Base-by-base conservation (phyloP, 768 basidiomycete genomes). In the Crucibulum laeve region DNA sequence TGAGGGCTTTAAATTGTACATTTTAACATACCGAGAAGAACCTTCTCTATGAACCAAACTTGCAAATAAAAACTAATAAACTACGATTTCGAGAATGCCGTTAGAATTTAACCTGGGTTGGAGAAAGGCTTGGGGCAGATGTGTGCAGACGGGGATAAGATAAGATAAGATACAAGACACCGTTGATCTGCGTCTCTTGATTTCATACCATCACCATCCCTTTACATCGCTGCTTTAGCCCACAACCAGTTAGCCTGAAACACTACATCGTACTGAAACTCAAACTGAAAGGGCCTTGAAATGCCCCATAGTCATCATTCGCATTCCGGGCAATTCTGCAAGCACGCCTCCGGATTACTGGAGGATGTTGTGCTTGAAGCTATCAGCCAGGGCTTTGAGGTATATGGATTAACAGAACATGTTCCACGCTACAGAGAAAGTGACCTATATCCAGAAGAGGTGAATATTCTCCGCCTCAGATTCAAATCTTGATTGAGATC, bases 381-480 rank as follows among this genome's bases (percentile, higher is more conserved):
- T 25, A 84, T 95, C 44, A 60, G 67, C 5, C 78, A 86, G 59
- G 78, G 82, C 0, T 98, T 98, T 59, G 67, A 76, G 46, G 70
- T 87, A 0, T 98, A 84, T 57, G 92, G 94, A 1, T 68, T 98
- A 46, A 89, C 85, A 3, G 96, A 98, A 65, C 96, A 98, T 62
- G 86, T 86, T 40, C 95, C 96, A 21, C 80, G 95, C 21, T 95
- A 93, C 64, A 75, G 91, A 45, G 45, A 53, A 1, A 61, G 74
- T 25, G 93, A 99, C 59, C 68, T 98, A 22, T 98, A 96, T 61
- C 94, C 95, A 15, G 96, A 98, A 70, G 96, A 99, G 81, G 93
- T 94, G 58, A 54, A 68, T 52, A 35, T 36, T 5, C 33, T 14
- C 35, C 18, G 18, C 28, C 28, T 41, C 32, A n/a, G 32, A 37